Evolutionary conservation across 164 flowering plant genomes (phyloP), one percentile per base, ranked within the genome.

Genomic region (Platanus orientalis): DNA sequence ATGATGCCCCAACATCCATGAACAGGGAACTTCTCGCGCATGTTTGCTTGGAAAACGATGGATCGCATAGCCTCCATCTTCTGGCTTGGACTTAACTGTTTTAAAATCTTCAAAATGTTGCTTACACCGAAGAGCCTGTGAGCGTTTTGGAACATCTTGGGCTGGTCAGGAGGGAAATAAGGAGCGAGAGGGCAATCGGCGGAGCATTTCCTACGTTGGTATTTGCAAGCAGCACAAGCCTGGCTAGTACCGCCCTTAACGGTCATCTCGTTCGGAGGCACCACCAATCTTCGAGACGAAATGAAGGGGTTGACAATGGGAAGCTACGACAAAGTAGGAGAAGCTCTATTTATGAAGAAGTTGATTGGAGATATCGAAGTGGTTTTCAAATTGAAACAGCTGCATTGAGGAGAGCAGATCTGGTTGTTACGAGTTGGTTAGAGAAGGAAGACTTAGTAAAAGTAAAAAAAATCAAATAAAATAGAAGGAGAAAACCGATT

Each of bases 181-280:
- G 88, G 89, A 5, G 90, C 87, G 9, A 87, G 70, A 1, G 66
- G 68, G 59, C 90, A 89, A 23, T 89, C 78, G 1, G 76, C 47
- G 0, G 63, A 26, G 70, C 96, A 86, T 52, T 73, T 82, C n/a
- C 81, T 67, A 7, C 90, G 67, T 28, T 80, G 90, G 80, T 75
- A 74, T 32, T 78, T 84, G 74, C 96, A 89, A 0, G 92, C 83
- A 34, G 90, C 96, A 63, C 92, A 89, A 6, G 90, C 86, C 45
- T 73, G 84, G 72, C 63, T 78, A 26, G 74, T 63, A 51, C 79
- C 77, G 58, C 75, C 67, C 68, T 72, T 78, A 6, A 75, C 75
- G 36, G 78, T 75, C 78, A 75, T 75, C 48, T 47, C 49, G 24
- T 26, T 12, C 56, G 50, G n/a, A n/a, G 28, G 27, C 36, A 54